A percentile compares a stretch with the other conserved stretches of the same genome.
These are phyloP conservation scores for Gardenia jasminoides DNA, from an alignment of 257 asterid genomes.

Conservation along the genomic window DNA sequence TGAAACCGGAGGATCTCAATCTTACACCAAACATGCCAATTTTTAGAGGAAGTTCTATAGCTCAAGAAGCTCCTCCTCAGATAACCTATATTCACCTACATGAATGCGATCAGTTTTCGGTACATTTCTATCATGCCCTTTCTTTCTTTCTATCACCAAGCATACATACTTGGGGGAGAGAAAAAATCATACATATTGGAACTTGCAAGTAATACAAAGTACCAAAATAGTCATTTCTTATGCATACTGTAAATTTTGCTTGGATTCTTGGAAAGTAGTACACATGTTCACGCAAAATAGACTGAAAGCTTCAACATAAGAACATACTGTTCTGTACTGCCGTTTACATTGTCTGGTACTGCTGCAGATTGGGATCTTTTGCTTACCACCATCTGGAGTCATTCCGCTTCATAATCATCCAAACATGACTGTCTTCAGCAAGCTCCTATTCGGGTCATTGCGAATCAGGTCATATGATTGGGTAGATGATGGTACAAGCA, in stretches of 20 bases:
- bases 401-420: slow-evolving; percentile 50
- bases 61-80: slow-evolving; percentile 11
- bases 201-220: no score
- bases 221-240: no score
- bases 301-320: not conserved
- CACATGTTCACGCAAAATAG: not conserved
- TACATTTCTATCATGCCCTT: not conserved
- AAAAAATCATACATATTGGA: no score
- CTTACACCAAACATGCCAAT: slow-evolving; percentile 19
- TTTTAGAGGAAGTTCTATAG: not conserved
- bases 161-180: no score
- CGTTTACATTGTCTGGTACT: not conserved
- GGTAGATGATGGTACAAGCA: slow-evolving; percentile 8
- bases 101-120: slow-evolving; percentile 25
- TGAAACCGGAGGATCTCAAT: slow-evolving; percentile 19
- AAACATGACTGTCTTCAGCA: slow-evolving; percentile 38
- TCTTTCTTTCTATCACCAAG: not conserved
- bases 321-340: no score
- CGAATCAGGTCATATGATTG: slow-evolving; percentile 38
- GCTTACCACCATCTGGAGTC: slow-evolving; percentile 34
- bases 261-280: no score
- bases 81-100: slow-evolving; percentile 21
- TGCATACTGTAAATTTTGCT: no score
- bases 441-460: slow-evolving; percentile 35
- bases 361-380: slow-evolving; percentile 32